A percentile compares a stretch with the other conserved stretches of the same genome.
phyloP scores from a whole-genome alignment of 208 protist species.

The Herpetomonas muscarum region DNA sequence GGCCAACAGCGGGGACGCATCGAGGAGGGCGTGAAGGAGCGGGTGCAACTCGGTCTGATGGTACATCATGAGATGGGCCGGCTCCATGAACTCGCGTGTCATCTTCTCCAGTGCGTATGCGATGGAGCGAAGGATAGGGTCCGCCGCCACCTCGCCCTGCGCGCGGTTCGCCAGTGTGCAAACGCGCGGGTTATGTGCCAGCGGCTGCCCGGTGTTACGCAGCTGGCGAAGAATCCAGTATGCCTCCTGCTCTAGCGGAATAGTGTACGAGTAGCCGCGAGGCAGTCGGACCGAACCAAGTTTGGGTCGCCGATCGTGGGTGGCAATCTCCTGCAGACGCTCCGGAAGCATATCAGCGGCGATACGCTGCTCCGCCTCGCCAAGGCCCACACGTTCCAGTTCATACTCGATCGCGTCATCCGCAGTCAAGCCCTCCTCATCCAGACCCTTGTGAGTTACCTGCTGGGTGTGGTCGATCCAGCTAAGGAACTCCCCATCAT shows the following conservation, averaged over 20 bases:
- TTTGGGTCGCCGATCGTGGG: conserved; percentile 27
- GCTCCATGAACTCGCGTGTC: conserved; percentile 66
- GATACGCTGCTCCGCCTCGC: conserved; percentile 27
- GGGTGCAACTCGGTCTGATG: conserved; percentile 73
- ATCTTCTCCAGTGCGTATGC: conserved; percentile 69
- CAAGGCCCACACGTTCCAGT: conserved; percentile 58
- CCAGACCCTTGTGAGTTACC: neutral
- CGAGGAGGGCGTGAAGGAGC: conserved; percentile 58
- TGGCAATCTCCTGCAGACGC: conserved; percentile 44
- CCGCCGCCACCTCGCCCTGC: conserved; percentile 42
- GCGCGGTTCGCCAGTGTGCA: conserved; percentile 51
- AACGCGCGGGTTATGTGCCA: conserved; percentile 76
- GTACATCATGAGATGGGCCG: conserved; percentile 79
- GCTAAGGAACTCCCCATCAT: conserved; percentile 53
- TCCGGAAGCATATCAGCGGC: conserved; percentile 58
- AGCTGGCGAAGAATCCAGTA: conserved; percentile 84
- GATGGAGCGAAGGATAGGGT: conserved; percentile 66
- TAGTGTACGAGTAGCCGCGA: conserved; percentile 47
- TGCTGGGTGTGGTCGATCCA: conserved; percentile 50
- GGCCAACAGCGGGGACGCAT: conserved; percentile 48
- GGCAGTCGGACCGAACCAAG: conserved; percentile 42
- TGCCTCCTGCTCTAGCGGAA: conserved; percentile 58
- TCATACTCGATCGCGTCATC: conserved; percentile 47
- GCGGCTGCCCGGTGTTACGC: conserved; percentile 57
- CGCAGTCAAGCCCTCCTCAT: conserved; percentile 1